Evolutionary conservation across 2,329 filamentous ascomycete species (phyloP), one percentile per base, ranked within the genome.

Genomic region (Sphaerulina musiva): DNA sequence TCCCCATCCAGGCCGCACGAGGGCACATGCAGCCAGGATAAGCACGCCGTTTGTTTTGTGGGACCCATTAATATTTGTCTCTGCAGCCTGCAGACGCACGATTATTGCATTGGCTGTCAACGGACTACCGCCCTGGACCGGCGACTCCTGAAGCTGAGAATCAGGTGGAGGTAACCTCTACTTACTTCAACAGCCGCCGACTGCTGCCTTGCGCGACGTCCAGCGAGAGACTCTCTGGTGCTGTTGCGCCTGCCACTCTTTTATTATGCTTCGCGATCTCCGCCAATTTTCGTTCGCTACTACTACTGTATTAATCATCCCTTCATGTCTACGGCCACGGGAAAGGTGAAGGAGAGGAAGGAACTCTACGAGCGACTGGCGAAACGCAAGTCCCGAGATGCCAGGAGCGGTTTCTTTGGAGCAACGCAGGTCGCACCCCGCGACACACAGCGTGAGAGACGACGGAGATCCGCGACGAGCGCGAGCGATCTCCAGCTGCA

Each of bases 321-420:
- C 53, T 38, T 46, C 57, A 69, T 69, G 67, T 69, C 68, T 40
- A 20, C 48, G 39, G 32, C 31, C 40, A 23, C 34, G 34, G 34
- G 48, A 26, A 41, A 40, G 32, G 48, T 51, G 48, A 51, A 29
- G 32, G 48, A 51, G 41, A 40, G 48, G 31, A 51, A 51, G 14
- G 48, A 51, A 45, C 48, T 51, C 40, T 51, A 51, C 48, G 48
- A 51, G 32, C 48, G 48, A 36, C 26, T 51, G 48, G 48, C 48
- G 26, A 51, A 51, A 41, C 40, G 48, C 2, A 44, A 38, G 14
- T 44, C 40, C 40, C 34, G 31, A 45, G 48, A 51, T 9, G 40
- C 48, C 17, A 38, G 47, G 38, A 32, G 47, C 39, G 47, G 53
- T 23, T 62, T 61, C 56, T 62, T 64, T 53, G 48, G 59, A 20